These are phyloP conservation scores for Colletotrichum sansevieriae DNA, from an alignment of 2,329 filamentous ascomycete genomes.

Conservation along the genomic window DNA sequence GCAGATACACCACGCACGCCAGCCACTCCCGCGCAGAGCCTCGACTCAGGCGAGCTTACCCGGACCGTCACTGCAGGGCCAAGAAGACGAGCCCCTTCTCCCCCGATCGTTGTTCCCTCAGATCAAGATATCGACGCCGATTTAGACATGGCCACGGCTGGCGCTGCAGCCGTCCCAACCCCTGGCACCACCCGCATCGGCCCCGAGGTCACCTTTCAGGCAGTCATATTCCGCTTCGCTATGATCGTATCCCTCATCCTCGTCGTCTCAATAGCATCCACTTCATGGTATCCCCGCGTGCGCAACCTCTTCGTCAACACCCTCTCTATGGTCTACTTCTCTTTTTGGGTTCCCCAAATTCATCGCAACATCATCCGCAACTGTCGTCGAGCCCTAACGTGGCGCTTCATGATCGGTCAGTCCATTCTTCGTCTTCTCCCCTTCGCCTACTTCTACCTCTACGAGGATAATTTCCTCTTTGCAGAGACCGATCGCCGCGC, in stretches of 20 bases:
- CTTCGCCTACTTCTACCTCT: conserved; percentile 87
- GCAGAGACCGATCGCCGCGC: conserved; percentile 75
- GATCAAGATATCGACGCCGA: conserved; percentile 75
- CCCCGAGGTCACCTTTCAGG: conserved; percentile 61
- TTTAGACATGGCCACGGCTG: conserved; percentile 54
- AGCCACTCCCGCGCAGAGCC: conserved; percentile 45
- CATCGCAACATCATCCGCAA: conserved; percentile 91
- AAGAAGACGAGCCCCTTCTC: conserved; percentile 47
- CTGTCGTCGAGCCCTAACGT: conserved; percentile 89
- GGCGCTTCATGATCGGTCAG: conserved; percentile 91
- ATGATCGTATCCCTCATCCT: conserved; percentile 67
- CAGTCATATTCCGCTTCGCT: conserved; percentile 69
- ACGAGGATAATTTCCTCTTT: conserved; percentile 84
- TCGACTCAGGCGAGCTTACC: conserved; percentile 52
- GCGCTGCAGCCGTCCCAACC: conserved; percentile 46
- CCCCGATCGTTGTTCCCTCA: conserved; percentile 71
- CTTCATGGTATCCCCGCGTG: conserved; percentile 69
- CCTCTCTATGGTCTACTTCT: conserved; percentile 82
- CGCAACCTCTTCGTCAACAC: conserved; percentile 71
- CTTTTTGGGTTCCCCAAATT: conserved; percentile 94
- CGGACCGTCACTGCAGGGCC: conserved; percentile 55
- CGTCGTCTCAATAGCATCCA: conserved; percentile 70
- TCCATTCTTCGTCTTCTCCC: conserved; percentile 83
- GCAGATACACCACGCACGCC: conserved; percentile 45
- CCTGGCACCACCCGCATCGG: conserved; percentile 34